Evolutionary conservation across 2,329 filamentous ascomycete genomes (phyloP), one percentile per base, ranked within the genome.

Genomic region (Fusarium continuum): DNA sequence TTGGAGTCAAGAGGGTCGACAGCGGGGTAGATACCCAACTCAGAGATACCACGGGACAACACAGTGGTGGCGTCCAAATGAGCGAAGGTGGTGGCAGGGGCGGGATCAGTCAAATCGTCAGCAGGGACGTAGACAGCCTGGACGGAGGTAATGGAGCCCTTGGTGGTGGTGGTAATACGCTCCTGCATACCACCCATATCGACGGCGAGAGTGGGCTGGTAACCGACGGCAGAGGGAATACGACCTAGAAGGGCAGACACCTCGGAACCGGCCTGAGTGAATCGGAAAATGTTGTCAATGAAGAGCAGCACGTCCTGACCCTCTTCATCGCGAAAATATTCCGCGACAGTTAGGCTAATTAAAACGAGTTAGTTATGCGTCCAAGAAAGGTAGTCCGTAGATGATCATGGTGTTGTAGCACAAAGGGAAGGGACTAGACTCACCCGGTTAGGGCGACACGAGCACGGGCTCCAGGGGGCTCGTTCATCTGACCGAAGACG

Each of bases 211-310:
- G 93, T 97, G 78, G 93, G 93, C 83, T 97, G 95, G 89, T 99
- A 99, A 90, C 95, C 95, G 91, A 99, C 95, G 80, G 95, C 95
- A 87, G 95, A 99, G 83, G 95, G 95, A 77, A 99, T 99, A 93
- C 95, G 94, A 87, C 95, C 95, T 71, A 99, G 88, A 79, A 99
- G 89, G 77, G 95, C 95, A 85, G 94, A 98, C 88, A 99, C 95
- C 85, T 99, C 95, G 76, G 95, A 98, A 93, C 95, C 95, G 80
- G 95, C 95, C 85, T 98, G 94, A 71, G 94, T 97, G 88, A 98
- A 98, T 78, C 95, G 91, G 92, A 97, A 98, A 84, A 99, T 98
- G 88, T 99, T 99, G 91, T 99, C 95, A 81, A 98, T 98, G 88
- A 98, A 97, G 81, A 97, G 93, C 79, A 97, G 87, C 88, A 97